phyloP scores from a whole-genome alignment of 257 asterid genomes.

The Osmanthus fragrans region DNA sequence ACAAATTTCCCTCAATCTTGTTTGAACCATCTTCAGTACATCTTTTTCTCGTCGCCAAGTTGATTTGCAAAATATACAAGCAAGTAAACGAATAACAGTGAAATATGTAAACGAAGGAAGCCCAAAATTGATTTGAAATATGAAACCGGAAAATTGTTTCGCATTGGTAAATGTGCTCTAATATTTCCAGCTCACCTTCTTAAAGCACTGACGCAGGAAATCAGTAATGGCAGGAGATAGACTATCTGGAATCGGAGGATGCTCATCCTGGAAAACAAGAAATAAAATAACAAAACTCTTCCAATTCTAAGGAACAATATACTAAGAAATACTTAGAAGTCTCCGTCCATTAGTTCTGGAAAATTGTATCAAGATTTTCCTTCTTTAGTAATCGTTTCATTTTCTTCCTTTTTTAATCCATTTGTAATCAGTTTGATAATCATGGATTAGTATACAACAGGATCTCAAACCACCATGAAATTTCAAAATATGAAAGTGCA shows the following conservation, averaged over 20 bases:
- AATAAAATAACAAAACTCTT: slow-evolving; percentile 5
- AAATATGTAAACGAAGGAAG: background rate
- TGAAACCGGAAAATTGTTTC: slow-evolving; percentile 12
- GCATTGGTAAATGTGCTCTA: slow-evolving; percentile 3
- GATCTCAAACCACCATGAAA: slow-evolving; percentile 6
- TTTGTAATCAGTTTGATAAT: background rate
- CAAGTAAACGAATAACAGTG: background rate
- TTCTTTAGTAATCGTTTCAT: background rate
- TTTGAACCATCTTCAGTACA: background rate
- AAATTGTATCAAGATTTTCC: background rate
- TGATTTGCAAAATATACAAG: background rate
- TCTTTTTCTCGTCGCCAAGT: background rate
- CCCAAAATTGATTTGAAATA: background rate
- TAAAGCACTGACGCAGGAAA: slow-evolving; percentile 66
- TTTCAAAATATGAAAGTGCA: slow-evolving; percentile 11
- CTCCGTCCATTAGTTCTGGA: too few relatives aligned
- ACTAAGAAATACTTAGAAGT: background rate
- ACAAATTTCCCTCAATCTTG: background rate
- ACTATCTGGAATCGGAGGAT: slow-evolving; percentile 69
- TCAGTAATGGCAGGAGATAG: slow-evolving; percentile 64
- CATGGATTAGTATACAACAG: slow-evolving; percentile 9
- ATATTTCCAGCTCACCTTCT: slow-evolving; percentile 53
- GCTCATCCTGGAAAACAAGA: slow-evolving; percentile 54
- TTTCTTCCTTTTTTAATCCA: background rate
- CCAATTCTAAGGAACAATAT: background rate